Evolutionary conservation across 352 stramenopile genomes (phyloP).

Genomic region (Phytopythium oedochilum): DNA sequence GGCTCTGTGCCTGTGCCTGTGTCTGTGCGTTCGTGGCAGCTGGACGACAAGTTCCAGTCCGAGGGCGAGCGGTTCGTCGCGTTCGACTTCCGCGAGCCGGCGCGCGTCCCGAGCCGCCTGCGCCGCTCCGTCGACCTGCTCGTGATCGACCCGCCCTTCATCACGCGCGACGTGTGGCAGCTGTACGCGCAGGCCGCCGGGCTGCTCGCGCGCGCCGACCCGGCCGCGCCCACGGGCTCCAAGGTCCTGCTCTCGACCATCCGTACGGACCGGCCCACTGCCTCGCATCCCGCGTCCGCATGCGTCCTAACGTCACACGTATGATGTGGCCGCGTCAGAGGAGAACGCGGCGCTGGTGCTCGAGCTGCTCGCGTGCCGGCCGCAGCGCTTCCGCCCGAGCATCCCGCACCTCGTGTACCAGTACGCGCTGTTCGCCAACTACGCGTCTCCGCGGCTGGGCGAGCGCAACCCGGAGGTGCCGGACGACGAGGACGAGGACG

Average conservation of each 20-base stretch:
- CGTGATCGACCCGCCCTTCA: conserved; percentile 94
- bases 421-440: conserved; percentile 93
- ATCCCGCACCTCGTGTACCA: conserved; percentile 96
- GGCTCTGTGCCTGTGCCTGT: too few relatives aligned
- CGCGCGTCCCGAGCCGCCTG: conserved; percentile 48
- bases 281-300: too few relatives aligned
- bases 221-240: conserved; percentile 12
- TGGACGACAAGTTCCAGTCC: conserved; percentile 77
- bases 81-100: conserved; percentile 90
- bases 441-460: conserved; percentile 56
- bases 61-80: conserved; percentile 64
- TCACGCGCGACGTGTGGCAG: conserved; percentile 91
- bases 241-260: conserved; percentile 91
- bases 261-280: conserved; percentile 44
- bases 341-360: conserved; percentile 88
- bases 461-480: conserved; percentile 73
- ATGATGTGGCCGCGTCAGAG: too few relatives aligned
- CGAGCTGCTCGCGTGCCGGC: conserved; percentile 72
- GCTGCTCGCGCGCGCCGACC: conserved; percentile 44
- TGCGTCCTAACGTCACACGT: too few relatives aligned
- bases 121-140: conserved; percentile 86
- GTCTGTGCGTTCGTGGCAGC: conserved; percentile 27
- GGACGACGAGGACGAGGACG: conserved; percentile 19
- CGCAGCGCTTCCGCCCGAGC: conserved; percentile 75
- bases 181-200: conserved; percentile 73